phyloP scores from a whole-genome alignment of 169 alveolate genomes.

The Cryptosporidium ubiquitum region DNA sequence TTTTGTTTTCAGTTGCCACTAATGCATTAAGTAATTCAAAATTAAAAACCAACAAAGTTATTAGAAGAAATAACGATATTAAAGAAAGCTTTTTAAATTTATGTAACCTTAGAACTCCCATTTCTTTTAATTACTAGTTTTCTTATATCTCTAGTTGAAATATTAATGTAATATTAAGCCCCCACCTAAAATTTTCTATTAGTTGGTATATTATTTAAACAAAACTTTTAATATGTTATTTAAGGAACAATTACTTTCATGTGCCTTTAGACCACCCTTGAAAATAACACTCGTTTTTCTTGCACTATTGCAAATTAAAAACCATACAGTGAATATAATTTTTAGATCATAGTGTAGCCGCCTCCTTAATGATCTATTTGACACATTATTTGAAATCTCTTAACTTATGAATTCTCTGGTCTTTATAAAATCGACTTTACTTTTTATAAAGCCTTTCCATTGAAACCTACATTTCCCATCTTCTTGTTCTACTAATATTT shows the following conservation, averaged over 20 bases:
- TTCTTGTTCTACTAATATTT: no score
- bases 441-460: no score
- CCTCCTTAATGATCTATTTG: slow-evolving; percentile 15
- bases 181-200: background rate
- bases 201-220: no score
- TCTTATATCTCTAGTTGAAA: background rate
- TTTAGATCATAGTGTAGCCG: background rate
- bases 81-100: background rate
- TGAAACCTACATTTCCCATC: no score
- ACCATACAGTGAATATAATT: background rate
- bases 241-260: background rate
- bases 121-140: background rate
- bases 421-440: no score
- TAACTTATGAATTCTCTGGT: background rate
- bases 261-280: background rate
- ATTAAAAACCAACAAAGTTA: background rate
- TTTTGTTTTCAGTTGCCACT: background rate
- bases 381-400: background rate
- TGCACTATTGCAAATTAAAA: background rate
- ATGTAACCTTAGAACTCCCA: background rate
- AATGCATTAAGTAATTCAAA: slow-evolving; percentile 1
- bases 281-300: background rate
- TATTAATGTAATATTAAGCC: no score
- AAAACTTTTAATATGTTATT: no score
- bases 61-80: background rate